Percentiles rank a stretch among this genome's conserved stretches.
phyloP scores from a whole-genome alignment of 1,284 basidiomycete genomes.

The Fomitopsis pinicola region DNA sequence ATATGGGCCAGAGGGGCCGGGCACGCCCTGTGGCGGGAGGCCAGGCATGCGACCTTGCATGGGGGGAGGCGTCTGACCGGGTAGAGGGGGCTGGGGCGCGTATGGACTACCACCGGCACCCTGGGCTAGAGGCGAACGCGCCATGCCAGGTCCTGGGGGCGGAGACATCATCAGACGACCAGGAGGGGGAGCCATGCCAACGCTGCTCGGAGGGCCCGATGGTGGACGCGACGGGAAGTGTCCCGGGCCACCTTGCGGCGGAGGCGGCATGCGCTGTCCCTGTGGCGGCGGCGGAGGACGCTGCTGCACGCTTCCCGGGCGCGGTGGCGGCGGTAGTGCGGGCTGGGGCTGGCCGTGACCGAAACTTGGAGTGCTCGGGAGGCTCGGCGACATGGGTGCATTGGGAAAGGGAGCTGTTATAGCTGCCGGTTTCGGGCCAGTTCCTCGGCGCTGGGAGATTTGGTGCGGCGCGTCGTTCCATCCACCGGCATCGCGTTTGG shows the following conservation, averaged over 20 bases:
- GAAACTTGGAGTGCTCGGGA: constrained; percentile 46
- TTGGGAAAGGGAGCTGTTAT: constrained; percentile 93
- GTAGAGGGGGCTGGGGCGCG: constrained; percentile 32
- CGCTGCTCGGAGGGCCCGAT: constrained; percentile 31
- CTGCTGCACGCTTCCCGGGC: constrained; percentile 56
- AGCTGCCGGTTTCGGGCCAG: constrained; percentile 50
- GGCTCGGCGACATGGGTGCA: constrained; percentile 39
- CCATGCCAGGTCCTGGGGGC: constrained; percentile 37
- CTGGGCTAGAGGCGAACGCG: constrained; percentile 17
- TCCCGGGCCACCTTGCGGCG: constrained; percentile 16
- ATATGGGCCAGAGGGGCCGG: constrained; percentile 31
- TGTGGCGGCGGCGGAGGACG: constrained; percentile 42
- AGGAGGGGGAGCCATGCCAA: constrained; percentile 32
- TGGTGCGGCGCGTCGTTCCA: constrained; percentile 89
- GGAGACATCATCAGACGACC: constrained; percentile 29
- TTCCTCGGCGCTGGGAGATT: constrained; percentile 45
- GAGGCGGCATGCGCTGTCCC: constrained; percentile 30
- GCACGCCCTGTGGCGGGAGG: constrained; percentile 10
- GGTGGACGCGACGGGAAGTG: constrained; percentile 33
- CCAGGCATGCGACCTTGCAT: constrained; percentile 19
- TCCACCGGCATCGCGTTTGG: constrained; percentile 70
- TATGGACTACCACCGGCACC: constrained; percentile 31
- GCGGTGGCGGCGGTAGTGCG: constrained; percentile 53
- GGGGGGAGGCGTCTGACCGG: constrained; percentile 27
- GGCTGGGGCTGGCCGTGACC: constrained; percentile 36